These are phyloP conservation scores for Cutaneotrichosporon cutaneum DNA, from an alignment of 1,284 basidiomycete species.

Conservation along the genomic window DNA sequence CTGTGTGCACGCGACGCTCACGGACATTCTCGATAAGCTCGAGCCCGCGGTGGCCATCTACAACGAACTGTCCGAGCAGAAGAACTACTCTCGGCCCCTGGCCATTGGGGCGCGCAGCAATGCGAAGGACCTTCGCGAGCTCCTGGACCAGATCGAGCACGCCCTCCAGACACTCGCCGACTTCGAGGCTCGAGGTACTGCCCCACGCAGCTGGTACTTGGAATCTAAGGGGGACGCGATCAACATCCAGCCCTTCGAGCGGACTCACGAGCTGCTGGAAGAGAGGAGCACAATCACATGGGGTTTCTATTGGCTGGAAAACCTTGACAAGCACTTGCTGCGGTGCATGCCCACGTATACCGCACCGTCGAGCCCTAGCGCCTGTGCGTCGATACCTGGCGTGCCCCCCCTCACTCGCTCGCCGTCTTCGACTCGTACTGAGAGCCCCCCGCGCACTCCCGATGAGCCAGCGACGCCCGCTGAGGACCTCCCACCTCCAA, in stretches of 20 bases:
- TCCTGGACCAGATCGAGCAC: not conserved
- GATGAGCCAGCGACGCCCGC: not conserved
- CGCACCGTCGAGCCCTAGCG: not conserved
- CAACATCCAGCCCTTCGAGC: not conserved
- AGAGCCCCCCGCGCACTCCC: not conserved
- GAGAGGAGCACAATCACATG: too few relatives aligned
- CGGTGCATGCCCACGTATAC: not conserved
- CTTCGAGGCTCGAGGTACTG: not conserved
- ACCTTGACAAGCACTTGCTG: not conserved
- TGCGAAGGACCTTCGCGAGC: not conserved
- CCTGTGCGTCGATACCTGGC: too few relatives aligned
- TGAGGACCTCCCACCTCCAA: not conserved
- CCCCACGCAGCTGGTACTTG: not conserved
- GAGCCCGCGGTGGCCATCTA: not conserved
- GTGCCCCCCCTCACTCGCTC: not conserved
- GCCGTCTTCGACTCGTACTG: not conserved
- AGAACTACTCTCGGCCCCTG: not conserved
- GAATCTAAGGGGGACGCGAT: not conserved
- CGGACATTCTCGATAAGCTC: not conserved
- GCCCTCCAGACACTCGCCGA: not conserved
- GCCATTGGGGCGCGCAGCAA: not conserved
- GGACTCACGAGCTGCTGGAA: not conserved
- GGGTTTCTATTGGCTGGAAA: too few relatives aligned
- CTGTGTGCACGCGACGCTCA: not conserved
- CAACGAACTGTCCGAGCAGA: not conserved